Evolutionary conservation across 2,329 filamentous ascomycete species (phyloP), one percentile per base, ranked within the genome.

Genomic region (Sporothrix dimorphospora): DNA sequence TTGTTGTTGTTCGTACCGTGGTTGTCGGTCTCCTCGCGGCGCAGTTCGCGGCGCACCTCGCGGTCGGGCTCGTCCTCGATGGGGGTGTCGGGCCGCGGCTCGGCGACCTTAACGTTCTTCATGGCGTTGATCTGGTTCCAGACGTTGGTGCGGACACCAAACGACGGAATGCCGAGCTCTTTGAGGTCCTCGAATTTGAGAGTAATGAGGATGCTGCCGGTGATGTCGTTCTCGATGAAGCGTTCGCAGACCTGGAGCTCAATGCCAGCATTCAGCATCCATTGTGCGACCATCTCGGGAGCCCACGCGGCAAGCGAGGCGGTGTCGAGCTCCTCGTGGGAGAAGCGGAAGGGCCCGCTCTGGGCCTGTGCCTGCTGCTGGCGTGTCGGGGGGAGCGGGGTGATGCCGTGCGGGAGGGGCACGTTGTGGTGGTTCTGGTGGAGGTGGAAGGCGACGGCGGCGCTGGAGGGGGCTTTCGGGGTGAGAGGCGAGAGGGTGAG

Each of bases 211-310:
- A 98, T 93, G 4, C 90, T 87, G 16, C 95, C 95, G 34, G 91
- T 94, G 80, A 99, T 98, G 79, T 99, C 95, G 80, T 99, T 97
- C 77, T 92, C 88, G 74, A 94, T 87, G 78, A 99, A 98, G 76
- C 92, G 93, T 78, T 97, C 91, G 12, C 96, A 91, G 68, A 95
- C 86, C 7, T 86, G 83, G 69, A 89, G 83, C 79, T 97, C 94
- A 79, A 97, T 90, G 76, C 93, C 94, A 59, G 90, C 89, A 79
- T 93, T 89, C 78, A 91, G 88, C 94, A 98, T 96, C 88, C 93
- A 96, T 78, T 92, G 90, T 71, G 92, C 92, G 57, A 96, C 92
- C 82, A 94, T 91, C 78, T 90, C 87, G 3, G 92, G 90, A 16
- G 88, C 87, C 93, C 92, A 96, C 59, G 84, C 83, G 19, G 87